These are phyloP conservation scores for Colletotrichum limetticola DNA, from an alignment of 2,329 filamentous ascomycete species.

Conservation along the genomic window DNA sequence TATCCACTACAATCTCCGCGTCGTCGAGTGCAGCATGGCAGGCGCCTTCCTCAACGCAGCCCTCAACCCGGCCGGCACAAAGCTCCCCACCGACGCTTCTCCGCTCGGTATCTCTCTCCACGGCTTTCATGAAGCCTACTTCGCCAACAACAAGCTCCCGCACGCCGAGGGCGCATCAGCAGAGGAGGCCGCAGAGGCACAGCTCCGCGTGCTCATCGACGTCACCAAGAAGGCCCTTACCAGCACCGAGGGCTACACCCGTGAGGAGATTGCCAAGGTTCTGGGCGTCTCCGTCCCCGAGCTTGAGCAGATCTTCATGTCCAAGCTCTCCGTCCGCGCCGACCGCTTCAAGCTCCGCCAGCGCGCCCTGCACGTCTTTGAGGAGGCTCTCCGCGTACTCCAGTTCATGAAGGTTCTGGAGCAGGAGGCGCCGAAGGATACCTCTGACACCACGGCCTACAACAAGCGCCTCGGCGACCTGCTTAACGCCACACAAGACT, in stretches of 20 bases:
- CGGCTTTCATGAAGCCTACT: conserved; percentile 88
- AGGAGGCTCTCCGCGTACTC: conserved; percentile 86
- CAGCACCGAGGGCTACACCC: conserved; percentile 86
- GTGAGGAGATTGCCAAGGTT: conserved; percentile 81
- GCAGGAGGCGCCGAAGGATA: conserved; percentile 50
- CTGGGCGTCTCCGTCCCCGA: conserved; percentile 76
- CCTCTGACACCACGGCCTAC: conserved; percentile 66
- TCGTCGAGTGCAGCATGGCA: conserved; percentile 94
- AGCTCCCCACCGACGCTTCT: conserved; percentile 80
- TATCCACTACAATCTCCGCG: conserved; percentile 94
- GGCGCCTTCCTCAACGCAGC: conserved; percentile 74
- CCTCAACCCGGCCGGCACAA: conserved; percentile 65
- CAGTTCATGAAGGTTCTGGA: conserved; percentile 84
- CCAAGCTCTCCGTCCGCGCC: conserved; percentile 88
- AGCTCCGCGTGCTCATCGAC: conserved; percentile 79
- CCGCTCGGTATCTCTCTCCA: conserved; percentile 86
- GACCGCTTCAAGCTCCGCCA: conserved; percentile 89
- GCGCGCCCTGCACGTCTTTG: conserved; percentile 90
- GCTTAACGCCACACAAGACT: conserved; percentile 90
- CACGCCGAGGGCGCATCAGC: conserved; percentile 36
- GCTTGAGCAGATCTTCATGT: conserved; percentile 82
- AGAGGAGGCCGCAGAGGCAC: conserved; percentile 57
- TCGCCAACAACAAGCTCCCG: conserved; percentile 62
- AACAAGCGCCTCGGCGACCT: conserved; percentile 80
- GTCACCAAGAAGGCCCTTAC: conserved; percentile 77